These are phyloP conservation scores for Calonectria ilicicola DNA, from an alignment of 2,329 filamentous ascomycete species.

Conservation along the genomic window DNA sequence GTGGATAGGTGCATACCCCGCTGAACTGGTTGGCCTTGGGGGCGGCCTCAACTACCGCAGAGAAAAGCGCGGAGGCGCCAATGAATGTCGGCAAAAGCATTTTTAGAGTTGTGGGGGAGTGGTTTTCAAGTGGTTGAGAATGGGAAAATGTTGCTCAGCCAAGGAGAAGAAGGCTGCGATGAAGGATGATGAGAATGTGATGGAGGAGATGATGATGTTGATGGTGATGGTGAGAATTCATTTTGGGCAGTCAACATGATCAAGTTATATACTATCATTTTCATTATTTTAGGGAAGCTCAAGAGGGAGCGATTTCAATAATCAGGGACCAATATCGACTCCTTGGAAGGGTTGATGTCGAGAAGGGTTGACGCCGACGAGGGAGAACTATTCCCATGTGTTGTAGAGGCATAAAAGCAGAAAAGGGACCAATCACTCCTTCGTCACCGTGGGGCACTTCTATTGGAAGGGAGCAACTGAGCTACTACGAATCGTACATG, in stretches of 20 bases:
- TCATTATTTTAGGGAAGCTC: conserved; percentile 31
- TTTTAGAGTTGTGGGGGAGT: conserved; percentile 21
- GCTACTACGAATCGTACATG: not conserved
- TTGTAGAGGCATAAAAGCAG: not conserved
- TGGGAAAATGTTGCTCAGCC: conserved; percentile 17
- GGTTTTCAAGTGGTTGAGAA: not conserved
- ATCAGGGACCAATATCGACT: conserved; percentile 37
- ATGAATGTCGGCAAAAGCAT: conserved; percentile 41
- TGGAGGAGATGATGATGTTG: conserved; percentile 29
- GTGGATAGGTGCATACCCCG: conserved; percentile 27
- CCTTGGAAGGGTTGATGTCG: conserved; percentile 27
- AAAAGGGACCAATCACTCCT: not conserved
- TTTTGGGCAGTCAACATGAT: conserved; percentile 20
- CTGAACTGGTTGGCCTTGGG: conserved; percentile 26
- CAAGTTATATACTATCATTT: conserved; percentile 38
- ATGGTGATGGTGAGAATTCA: conserved; percentile 34
- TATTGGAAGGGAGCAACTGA: conserved; percentile 23
- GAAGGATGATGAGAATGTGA: conserved; percentile 10
- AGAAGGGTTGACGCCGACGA: conserved; percentile 29
- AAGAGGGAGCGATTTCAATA: conserved; percentile 15
- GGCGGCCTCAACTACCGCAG: conserved; percentile 41
- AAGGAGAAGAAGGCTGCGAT: conserved; percentile 26
- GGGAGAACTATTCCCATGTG: conserved; percentile 25
- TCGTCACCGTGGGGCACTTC: not conserved
- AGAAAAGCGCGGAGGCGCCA: conserved; percentile 42